Conservation (phyloP, 805 yeast species). For the Starmerella bacillaris region DNA sequence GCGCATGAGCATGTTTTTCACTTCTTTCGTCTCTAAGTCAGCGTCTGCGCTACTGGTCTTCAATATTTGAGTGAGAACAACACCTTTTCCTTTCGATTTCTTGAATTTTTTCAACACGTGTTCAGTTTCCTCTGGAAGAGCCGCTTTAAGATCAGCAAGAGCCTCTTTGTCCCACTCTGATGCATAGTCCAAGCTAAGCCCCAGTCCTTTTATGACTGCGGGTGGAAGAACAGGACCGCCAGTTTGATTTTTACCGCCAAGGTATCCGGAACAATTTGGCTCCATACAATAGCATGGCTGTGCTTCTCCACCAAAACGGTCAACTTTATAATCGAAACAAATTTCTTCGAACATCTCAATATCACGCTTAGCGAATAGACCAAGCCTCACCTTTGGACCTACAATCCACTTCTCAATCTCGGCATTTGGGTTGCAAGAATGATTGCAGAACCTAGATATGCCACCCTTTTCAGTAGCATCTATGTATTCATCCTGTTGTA, state of each 20-base stretch:
- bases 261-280: conserved; percentile 72
- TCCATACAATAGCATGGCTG: conserved; percentile 93
- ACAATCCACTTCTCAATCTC: conserved; percentile 96
- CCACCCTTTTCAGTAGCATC: conserved; percentile 88
- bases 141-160: conserved; percentile 16
- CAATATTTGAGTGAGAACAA: conserved; percentile 30
- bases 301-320: conserved; percentile 84
- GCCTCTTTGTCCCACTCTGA: conserved; percentile 26
- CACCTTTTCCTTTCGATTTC: conserved; percentile 18
- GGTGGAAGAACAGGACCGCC: conserved; percentile 80
- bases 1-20: conserved; percentile 2
- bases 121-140: conserved; percentile 24
- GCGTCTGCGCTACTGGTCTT: neutral
- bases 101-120: conserved; percentile 33
- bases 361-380: conserved; percentile 68
- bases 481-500: conserved; percentile 77
- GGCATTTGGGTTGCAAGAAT: conserved; percentile 88
- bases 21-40: neutral
- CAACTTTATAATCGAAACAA: conserved; percentile 85
- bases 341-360: conserved; percentile 71
- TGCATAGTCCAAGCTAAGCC: conserved; percentile 48
- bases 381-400: conserved; percentile 78
- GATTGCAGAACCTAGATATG: conserved; percentile 82
- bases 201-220: conserved; percentile 67
- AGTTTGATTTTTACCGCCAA: conserved; percentile 96